Percentiles rank a stretch among this genome's conserved stretches.
Conservation (phyloP, 768 basidiomycete species). For the Suillus discolor region DNA sequence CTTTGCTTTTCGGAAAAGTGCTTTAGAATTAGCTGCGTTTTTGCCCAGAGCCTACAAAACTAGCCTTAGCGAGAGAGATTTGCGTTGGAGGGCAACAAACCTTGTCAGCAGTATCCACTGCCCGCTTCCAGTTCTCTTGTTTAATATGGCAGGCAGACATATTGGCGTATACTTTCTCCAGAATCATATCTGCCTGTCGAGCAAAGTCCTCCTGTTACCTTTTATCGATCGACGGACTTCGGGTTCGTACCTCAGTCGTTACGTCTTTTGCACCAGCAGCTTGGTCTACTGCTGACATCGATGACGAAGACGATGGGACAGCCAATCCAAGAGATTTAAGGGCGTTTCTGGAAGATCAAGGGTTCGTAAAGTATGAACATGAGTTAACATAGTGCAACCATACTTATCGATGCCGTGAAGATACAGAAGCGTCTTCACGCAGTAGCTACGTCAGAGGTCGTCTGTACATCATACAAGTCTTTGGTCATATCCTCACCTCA, state of each 20-base stretch:
- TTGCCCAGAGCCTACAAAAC: slow-evolving; percentile 63
- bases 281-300: slow-evolving; percentile 27
- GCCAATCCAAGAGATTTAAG: slow-evolving; percentile 52
- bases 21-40: slow-evolving; percentile 78
- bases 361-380: neutral
- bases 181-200: slow-evolving; percentile 65
- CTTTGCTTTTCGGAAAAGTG: slow-evolving; percentile 80
- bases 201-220: neutral
- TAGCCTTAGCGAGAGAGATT: neutral
- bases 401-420: slow-evolving; percentile 80
- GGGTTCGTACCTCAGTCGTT: slow-evolving; percentile 61
- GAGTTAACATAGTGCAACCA: slow-evolving; percentile 23
- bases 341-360: slow-evolving; percentile 45
- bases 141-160: slow-evolving; percentile 86
- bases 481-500: slow-evolving; percentile 46
- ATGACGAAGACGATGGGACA: slow-evolving; percentile 3
- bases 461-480: neutral
- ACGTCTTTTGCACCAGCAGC: slow-evolving; percentile 45
- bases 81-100: slow-evolving; percentile 31
- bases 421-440: slow-evolving; percentile 64
- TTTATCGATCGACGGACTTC: neutral
- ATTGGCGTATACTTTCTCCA: slow-evolving; percentile 85
- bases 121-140: slow-evolving; percentile 77
- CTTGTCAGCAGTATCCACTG: slow-evolving; percentile 81
- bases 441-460: slow-evolving; percentile 13